Evolutionary conservation across 116 monocot species (phyloP).

Genomic region (Iris pallida): DNA sequence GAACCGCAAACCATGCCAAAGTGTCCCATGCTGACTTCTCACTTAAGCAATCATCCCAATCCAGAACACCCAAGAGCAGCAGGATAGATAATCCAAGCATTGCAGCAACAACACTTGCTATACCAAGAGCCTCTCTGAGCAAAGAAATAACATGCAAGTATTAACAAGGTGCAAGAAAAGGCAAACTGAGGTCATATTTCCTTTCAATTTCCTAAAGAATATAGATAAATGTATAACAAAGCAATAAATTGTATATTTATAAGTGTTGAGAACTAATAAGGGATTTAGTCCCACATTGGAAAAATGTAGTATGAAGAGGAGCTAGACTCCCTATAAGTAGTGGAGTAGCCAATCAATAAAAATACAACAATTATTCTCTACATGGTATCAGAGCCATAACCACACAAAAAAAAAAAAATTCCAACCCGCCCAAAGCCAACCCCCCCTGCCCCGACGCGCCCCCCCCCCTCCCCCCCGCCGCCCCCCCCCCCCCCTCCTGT

Average conservation of each 20-base stretch:
- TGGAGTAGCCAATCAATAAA: too few species aligned
- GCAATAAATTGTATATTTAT: neutral
- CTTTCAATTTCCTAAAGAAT: neutral
- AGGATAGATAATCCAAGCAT: conserved; percentile 93
- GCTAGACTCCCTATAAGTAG: too few species aligned
- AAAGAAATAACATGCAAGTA: conserved; percentile 3
- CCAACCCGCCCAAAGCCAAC: too few species aligned
- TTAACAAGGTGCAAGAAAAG: neutral
- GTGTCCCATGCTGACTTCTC: conserved; percentile 99
- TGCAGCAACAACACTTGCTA: conserved; percentile 87
- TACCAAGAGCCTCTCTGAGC: conserved; percentile 65
- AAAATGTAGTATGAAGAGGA: too few species aligned
- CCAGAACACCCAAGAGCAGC: conserved; percentile 79
- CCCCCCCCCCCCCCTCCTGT: too few species aligned
- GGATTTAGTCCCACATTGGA: neutral
- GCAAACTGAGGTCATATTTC: too few species aligned
- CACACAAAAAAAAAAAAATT: too few species aligned
- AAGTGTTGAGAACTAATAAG: too few species aligned
- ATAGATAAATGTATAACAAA: neutral
- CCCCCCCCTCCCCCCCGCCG: too few species aligned
- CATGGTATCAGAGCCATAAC: too few species aligned
- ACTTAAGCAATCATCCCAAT: conserved; percentile 91
- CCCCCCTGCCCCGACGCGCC: too few species aligned
- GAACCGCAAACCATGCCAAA: conserved; percentile 91
- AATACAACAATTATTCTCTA: too few species aligned